Evolutionary conservation across 345 rosid species (phyloP).

Genomic region (Camelina hispida): DNA sequence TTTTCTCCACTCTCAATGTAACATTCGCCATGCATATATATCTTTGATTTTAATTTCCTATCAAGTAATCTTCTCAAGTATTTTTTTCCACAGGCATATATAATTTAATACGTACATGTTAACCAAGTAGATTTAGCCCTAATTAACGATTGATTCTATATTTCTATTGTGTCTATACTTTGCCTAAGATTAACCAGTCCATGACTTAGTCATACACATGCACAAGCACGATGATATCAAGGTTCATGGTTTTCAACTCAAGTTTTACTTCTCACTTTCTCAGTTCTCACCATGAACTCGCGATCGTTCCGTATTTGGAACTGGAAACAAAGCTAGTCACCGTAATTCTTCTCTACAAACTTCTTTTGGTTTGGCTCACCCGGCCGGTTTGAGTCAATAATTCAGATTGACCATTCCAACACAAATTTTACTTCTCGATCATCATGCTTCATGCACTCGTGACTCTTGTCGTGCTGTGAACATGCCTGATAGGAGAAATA

Average conservation of each 20-base stretch:
- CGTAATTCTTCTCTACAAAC: too few relatives aligned
- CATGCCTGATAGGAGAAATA: too few relatives aligned
- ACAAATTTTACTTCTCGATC: too few relatives aligned
- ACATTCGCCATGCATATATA: constrained; percentile 22
- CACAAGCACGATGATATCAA: background rate
- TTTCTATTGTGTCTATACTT: constrained; percentile 13
- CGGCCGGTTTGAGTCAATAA: too few relatives aligned
- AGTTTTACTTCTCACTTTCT: background rate
- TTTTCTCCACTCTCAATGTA: constrained; percentile 11
- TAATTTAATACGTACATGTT: background rate
- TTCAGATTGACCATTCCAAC: too few relatives aligned
- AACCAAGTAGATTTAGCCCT: constrained; percentile 15
- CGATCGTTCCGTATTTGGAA: background rate
- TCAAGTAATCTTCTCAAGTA: background rate
- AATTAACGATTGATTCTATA: background rate
- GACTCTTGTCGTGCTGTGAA: too few relatives aligned
- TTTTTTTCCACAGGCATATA: background rate
- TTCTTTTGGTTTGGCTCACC: background rate
- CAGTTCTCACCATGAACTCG: constrained; percentile 7
- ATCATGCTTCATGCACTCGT: too few relatives aligned
- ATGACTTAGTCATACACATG: constrained; percentile 5
- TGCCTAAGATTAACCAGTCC: background rate
- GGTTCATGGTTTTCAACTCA: background rate
- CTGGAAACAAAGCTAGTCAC: too few relatives aligned
- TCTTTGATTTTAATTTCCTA: background rate